Conservation (phyloP, 306 rosid genomes). For the Citrullus mucosospermus region DNA sequence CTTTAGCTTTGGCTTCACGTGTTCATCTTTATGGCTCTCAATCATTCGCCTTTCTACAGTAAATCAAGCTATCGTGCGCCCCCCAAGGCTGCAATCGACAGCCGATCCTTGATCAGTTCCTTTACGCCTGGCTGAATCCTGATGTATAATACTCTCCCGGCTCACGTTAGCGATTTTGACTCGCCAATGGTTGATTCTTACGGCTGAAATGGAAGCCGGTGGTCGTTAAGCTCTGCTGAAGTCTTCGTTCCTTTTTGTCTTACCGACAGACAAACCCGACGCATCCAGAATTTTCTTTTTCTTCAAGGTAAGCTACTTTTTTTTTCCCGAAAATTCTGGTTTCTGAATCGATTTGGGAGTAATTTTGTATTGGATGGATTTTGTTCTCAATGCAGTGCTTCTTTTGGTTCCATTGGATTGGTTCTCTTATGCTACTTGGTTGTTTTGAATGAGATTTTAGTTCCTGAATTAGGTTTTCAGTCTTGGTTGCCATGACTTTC, state of each 20-base stretch:
- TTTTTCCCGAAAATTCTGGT: neutral
- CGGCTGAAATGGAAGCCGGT: neutral
- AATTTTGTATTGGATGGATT: neutral
- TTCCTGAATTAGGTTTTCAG: neutral
- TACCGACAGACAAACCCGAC: neutral
- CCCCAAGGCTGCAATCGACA: neutral
- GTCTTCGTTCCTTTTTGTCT: neutral
- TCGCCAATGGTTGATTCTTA: neutral
- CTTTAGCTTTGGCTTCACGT: neutral
- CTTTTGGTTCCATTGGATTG: neutral
- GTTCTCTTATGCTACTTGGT: neutral
- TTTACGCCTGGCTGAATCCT: neutral
- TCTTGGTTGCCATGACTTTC: neutral
- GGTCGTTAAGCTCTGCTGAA: neutral
- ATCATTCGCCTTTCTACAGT: neutral
- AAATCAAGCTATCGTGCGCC: neutral
- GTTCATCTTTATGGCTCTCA: neutral
- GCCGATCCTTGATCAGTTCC: neutral
- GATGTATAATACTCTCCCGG: neutral
- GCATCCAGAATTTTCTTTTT: neutral
- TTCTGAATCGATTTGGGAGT: neutral
- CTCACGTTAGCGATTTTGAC: neutral
- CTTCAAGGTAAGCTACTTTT: neutral
- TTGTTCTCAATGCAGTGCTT: neutral
- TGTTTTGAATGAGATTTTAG: neutral